Conservation (phyloP, 192 early-diverging fungal genomes). For the Phycomyces nitens region DNA sequence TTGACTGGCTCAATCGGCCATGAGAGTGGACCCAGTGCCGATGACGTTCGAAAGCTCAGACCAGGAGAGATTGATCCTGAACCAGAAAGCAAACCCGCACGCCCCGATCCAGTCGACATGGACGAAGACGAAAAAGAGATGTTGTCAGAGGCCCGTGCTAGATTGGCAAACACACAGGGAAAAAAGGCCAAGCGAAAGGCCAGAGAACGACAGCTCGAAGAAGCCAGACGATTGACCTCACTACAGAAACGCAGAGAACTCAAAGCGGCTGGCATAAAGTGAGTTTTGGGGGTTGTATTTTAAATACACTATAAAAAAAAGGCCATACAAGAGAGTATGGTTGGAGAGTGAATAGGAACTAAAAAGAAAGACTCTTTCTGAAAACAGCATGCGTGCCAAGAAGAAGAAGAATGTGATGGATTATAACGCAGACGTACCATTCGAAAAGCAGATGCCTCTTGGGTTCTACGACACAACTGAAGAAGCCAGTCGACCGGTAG, state of each 20-base stretch:
- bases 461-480: constrained; percentile 94
- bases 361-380: background rate
- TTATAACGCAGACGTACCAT: constrained; percentile 96
- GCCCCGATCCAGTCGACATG: constrained; percentile 99
- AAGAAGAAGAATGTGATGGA: constrained; percentile 81
- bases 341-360: background rate
- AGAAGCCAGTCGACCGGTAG: constrained; percentile 66
- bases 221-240: constrained; percentile 82
- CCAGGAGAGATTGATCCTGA: constrained; percentile 98
- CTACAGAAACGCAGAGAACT: constrained; percentile 95
- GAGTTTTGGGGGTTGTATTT: constrained; percentile 17
- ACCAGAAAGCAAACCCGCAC: constrained; percentile 93
- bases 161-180: constrained; percentile 98
- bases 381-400: constrained; percentile 44
- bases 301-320: too few species aligned
- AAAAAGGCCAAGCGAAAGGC: constrained; percentile 99
- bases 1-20: constrained; percentile 58
- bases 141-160: constrained; percentile 95
- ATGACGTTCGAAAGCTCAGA: constrained; percentile 79
- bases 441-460: constrained; percentile 78
- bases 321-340: too few species aligned
- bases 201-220: constrained; percentile 94
- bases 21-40: constrained; percentile 76
- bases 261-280: constrained; percentile 96
- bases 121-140: constrained; percentile 99